Base-by-base conservation (phyloP, 2,329 filamentous ascomycete species). In the Daldinia sp. region DNA sequence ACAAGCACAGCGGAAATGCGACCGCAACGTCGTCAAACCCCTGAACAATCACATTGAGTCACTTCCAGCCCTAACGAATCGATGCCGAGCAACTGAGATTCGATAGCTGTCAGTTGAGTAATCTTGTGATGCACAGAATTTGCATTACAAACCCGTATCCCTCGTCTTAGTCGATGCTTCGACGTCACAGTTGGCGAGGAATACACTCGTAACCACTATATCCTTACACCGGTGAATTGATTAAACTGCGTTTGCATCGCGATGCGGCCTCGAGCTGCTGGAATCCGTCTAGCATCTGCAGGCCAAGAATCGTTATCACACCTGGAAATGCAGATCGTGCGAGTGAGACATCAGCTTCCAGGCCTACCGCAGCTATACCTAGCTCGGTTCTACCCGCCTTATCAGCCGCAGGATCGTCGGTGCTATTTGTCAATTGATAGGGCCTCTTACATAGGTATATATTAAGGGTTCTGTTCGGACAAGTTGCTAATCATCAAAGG, bases 231-330 rank as follows among this genome's bases (percentile, higher is more conserved):
- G 39, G 21, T 43, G 6, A 27, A 25, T 48, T 11, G 35, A 45
- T 23, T 49, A 47, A 34, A 32, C 2, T 11, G 2, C 9, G 15
- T n/a, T 34, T 23, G 23, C 37, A 30, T 17, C 35, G 23, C 49
- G 25, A 41, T 34, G 49, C 37, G 10, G 53, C 51, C n/a, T 32
- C 32, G 43, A 35, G 19, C 53, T 58, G 25, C 54, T 65, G 29
- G 9, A 62, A 48, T 57, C 53, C 54, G 54, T 50, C 32, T 62
- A 65, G 58, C 23, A 35, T 23, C 27, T 34, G 58, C 34, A 23
- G 39, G 58, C 32, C 57, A 48, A 58, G 62, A 17, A 21, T 39
- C 35, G 45, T 27, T 34, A 49, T 45, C 47, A 25, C 53, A 43
- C 19, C 39, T n/a, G 19, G 23, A 21, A 17, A 47, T 54, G 53